Percentiles rank a stretch among this genome's conserved stretches.
Evolutionary conservation across 352 stramenopile species (phyloP).

Genomic region (Nothophytophthora sp.): DNA sequence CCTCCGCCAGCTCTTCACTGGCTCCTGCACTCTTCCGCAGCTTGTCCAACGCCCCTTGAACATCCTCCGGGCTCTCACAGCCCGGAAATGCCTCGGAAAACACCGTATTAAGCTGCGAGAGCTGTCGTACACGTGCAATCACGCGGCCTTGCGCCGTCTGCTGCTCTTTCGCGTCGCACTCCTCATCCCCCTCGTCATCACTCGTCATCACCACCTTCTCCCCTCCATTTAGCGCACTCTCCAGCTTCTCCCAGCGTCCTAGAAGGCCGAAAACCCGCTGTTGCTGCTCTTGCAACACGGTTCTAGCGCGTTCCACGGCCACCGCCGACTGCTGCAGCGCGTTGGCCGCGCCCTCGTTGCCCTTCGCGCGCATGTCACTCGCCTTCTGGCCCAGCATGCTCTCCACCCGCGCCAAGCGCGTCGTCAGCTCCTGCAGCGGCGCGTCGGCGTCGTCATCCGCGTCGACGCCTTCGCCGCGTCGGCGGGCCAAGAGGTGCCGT

Average conservation of each 20-base stretch:
- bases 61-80: constrained; percentile 13
- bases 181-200: constrained; percentile 8
- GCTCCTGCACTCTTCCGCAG: too few species aligned
- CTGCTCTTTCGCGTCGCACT: constrained; percentile 5
- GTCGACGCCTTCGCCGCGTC: constrained; percentile 26
- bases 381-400: constrained; percentile 70
- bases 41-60: constrained; percentile 11
- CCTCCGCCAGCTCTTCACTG: constrained; percentile 9
- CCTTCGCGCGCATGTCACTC: constrained; percentile 74
- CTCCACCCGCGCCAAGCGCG: constrained; percentile 43
- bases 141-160: constrained; percentile 6
- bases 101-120: constrained; percentile 23
- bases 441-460: constrained; percentile 20
- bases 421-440: constrained; percentile 35
- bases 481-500: constrained; percentile 38
- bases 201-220: background rate
- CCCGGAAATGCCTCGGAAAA: constrained; percentile 15
- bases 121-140: constrained; percentile 9
- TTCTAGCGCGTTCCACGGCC: constrained; percentile 35
- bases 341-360: constrained; percentile 53
- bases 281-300: constrained; percentile 48
- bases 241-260: constrained; percentile 25
- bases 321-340: constrained; percentile 57
- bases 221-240: constrained; percentile 3
- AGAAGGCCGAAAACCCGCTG: constrained; percentile 45